phyloP scores from a whole-genome alignment of 805 yeast species.

The Hanseniaspora vineae region DNA sequence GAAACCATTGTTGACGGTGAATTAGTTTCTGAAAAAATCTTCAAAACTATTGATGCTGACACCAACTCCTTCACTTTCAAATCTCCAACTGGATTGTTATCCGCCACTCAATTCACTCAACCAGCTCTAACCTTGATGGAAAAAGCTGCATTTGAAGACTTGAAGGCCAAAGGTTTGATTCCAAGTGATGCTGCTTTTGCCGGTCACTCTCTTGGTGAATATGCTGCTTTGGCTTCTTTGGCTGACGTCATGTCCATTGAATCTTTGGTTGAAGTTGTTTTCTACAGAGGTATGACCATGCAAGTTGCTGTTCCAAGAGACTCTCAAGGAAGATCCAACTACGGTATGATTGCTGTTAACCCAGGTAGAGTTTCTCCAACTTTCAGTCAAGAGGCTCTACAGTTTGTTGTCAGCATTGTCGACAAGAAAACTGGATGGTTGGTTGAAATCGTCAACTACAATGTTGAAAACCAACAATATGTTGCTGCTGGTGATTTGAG shows the following conservation, averaged over 20 bases:
- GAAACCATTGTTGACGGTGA: slow-evolving; percentile 85
- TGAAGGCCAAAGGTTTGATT: slow-evolving; percentile 89
- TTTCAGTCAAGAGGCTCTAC: slow-evolving; percentile 84
- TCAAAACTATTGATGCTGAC: slow-evolving; percentile 74
- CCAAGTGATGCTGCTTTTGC: slow-evolving; percentile 92
- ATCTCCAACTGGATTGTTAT: slow-evolving; percentile 87
- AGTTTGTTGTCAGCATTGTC: slow-evolving; percentile 87
- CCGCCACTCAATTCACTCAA: slow-evolving; percentile 98
- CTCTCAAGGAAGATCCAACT: slow-evolving; percentile 86
- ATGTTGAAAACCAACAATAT: slow-evolving; percentile 95
- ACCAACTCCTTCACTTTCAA: slow-evolving; percentile 80
- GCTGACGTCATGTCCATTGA: slow-evolving; percentile 99
- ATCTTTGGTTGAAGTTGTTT: slow-evolving; percentile 91
- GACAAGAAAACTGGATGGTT: slow-evolving; percentile 80
- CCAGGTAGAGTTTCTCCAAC: slow-evolving; percentile 86
- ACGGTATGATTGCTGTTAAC: slow-evolving; percentile 98
- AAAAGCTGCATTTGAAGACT: slow-evolving; percentile 96
- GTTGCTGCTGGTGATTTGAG: slow-evolving; percentile 98
- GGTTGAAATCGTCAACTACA: slow-evolving; percentile 94
- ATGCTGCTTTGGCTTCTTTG: slow-evolving; percentile 91
- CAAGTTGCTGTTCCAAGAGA: slow-evolving; percentile 99
- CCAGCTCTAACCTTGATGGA: slow-evolving; percentile 99
- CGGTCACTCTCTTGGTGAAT: slow-evolving; percentile 98
- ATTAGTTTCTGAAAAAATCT: slow-evolving; percentile 83
- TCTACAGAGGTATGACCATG: slow-evolving; percentile 99